Base-by-base conservation (phyloP, 176 grass and related monocot genomes). In the Oryza brachyantha region DNA sequence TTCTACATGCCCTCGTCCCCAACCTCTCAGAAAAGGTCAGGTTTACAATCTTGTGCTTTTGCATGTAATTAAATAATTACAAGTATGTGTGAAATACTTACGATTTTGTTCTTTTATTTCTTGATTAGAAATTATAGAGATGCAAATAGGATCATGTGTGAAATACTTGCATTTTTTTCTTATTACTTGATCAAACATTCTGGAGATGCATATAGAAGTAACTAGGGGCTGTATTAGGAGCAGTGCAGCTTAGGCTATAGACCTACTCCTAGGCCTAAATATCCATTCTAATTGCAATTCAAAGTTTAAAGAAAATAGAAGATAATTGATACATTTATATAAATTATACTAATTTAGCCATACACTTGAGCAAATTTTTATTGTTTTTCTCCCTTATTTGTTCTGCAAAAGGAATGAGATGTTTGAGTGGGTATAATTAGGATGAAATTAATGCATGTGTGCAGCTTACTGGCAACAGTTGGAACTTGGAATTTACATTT, bases 1-100 rank as follows among this genome's bases (percentile, higher is more conserved):
- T 11, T 22, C 81, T 91, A 10, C 89, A 84, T 35, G 60, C 48
- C 11, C 81, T 87, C 21, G 66, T 91, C 3, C 84, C 89, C 1
- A 59, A 73, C 0, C 66, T 91, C 2, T 46, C 89, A 2, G n/a
- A 82, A 1, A 84, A 87, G 77, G 89, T 87, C 7, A 40, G 63
- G 8, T 26, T 26, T 8, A 14, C 1, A 39, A 4, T 14, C 35
- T 57, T 52, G 26, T 11, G 1, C 16, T 8, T 6, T 46, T 55
- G 6, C 8, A 7, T 48, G 13, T 17, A 24, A 5, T 35, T 27
- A 2, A 45, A 72, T 29, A 7, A 11, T 35, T 13, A 31, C 36
- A 34, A 35, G 45, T 48, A 29, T 26, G 38, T 4, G 2, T 10
- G 42, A 17, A n/a, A 36, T 29, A 39, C 7, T 19, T n/a, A 17